These are phyloP conservation scores for Rhizophagus clarus DNA, from an alignment of 192 early-diverging fungal species.

Conservation along the genomic window DNA sequence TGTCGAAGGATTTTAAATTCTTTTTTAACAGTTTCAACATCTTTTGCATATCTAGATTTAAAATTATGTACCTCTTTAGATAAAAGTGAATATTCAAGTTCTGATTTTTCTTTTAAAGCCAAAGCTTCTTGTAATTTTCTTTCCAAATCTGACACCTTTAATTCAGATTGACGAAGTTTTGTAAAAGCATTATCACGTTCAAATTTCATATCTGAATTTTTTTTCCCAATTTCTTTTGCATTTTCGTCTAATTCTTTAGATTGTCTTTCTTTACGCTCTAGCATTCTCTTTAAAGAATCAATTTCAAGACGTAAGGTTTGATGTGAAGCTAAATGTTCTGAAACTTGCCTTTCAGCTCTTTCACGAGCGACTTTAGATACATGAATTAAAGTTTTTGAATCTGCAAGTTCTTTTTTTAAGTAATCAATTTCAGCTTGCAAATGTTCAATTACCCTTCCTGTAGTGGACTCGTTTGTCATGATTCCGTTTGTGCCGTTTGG, in stretches of 20 bases:
- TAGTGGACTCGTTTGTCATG: constrained; percentile 7
- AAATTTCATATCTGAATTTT: constrained; percentile 29
- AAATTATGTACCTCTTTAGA: constrained; percentile 31
- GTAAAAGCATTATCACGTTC: constrained; percentile 31
- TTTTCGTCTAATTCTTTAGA: constrained; percentile 26
- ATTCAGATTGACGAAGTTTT: constrained; percentile 30
- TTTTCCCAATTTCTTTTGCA: constrained; percentile 22
- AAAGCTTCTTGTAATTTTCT: constrained; percentile 27
- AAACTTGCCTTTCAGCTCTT: constrained; percentile 26
- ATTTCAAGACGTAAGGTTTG: constrained; percentile 25
- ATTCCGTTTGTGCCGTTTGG: neutral
- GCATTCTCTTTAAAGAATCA: constrained; percentile 30
- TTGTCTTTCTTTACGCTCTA: constrained; percentile 31
- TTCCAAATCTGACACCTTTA: constrained; percentile 29
- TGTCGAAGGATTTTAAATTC: constrained; percentile 25
- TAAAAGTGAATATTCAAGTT: constrained; percentile 30
- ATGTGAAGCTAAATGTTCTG: constrained; percentile 28
- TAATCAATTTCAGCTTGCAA: constrained; percentile 28
- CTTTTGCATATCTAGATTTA: constrained; percentile 24
- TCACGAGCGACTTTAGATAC: constrained; percentile 26
- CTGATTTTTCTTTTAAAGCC: constrained; percentile 27
- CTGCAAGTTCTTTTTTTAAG: constrained; percentile 28
- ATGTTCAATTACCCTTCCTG: constrained; percentile 28
- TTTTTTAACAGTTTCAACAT: constrained; percentile 27
- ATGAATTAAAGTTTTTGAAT: constrained; percentile 26